A percentile compares a stretch with the other conserved stretches of the same genome.
phyloP scores from a whole-genome alignment of 768 basidiomycete species.

The Xanthoconium stramineum region DNA sequence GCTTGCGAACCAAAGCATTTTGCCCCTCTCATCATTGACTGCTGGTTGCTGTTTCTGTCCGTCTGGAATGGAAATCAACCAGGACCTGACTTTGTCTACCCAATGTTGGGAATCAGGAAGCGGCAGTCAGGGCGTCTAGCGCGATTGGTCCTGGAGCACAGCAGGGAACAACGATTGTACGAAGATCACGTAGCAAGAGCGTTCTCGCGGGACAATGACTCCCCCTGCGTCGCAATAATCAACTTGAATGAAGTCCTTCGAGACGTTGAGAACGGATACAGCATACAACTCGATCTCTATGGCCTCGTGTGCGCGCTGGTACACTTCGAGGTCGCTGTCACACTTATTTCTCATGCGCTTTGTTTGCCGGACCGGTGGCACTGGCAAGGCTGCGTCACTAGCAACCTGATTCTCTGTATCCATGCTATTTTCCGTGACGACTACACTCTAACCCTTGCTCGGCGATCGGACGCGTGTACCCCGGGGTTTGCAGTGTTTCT shows the following conservation, averaged over 20 bases:
- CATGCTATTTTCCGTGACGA: neutral
- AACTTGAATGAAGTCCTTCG: neutral
- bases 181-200: neutral
- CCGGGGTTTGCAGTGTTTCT: neutral
- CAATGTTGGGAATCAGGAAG: slow-evolving; percentile 2
- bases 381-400: neutral
- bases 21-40: neutral
- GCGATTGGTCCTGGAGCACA: neutral
- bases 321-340: neutral
- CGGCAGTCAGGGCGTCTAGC: slow-evolving; percentile 2
- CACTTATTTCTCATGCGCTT: neutral
- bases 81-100: slow-evolving; percentile 1
- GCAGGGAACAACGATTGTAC: neutral
- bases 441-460: neutral
- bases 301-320: neutral
- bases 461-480: neutral
- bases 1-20: neutral
- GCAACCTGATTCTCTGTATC: no score
- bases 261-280: neutral
- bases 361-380: neutral
- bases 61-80: neutral
- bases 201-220: neutral
- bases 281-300: neutral
- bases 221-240: neutral
- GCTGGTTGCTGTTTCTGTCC: neutral